Percentiles rank a stretch among this genome's conserved stretches.
These are phyloP conservation scores for Cucumis variabilis DNA, from an alignment of 331 rosid genomes.

Conservation along the genomic window DNA sequence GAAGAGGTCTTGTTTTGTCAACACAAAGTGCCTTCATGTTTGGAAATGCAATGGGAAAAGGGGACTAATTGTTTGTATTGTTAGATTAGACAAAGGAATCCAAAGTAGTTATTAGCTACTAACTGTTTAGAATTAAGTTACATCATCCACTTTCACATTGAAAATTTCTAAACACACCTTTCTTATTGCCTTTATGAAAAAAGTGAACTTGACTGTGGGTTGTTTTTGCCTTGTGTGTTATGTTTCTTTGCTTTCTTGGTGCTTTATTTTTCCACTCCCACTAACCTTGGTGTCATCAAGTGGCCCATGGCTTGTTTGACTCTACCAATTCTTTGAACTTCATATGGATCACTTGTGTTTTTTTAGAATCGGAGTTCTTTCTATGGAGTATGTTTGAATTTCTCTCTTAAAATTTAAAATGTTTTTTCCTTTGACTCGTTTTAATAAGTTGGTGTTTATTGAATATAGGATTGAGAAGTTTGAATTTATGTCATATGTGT, in stretches of 20 bases:
- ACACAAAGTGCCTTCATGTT: slow-evolving; percentile 25
- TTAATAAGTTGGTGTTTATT: neutral
- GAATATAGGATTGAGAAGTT: neutral
- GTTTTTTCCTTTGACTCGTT: neutral
- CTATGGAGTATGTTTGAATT: neutral
- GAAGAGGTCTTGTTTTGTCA: slow-evolving; percentile 8
- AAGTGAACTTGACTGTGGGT: neutral
- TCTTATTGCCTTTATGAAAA: neutral
- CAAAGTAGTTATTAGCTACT: neutral
- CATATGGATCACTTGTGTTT: neutral
- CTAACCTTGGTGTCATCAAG: slow-evolving; percentile 10
- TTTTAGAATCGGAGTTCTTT: neutral
- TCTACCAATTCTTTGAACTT: neutral
- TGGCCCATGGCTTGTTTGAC: slow-evolving; percentile 8
- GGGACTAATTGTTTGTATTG: neutral
- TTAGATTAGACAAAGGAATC: slow-evolving; percentile 24
- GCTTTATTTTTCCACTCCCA: neutral
- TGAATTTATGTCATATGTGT: neutral
- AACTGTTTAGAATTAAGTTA: neutral
- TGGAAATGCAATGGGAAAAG: neutral
- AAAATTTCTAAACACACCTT: neutral
- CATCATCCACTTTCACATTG: neutral
- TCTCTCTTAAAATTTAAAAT: neutral
- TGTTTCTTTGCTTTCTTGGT: slow-evolving; percentile 12
- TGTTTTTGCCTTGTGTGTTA: neutral